These are phyloP conservation scores for Lactuca saligna DNA, from an alignment of 129 eudicot genomes.

Conservation along the genomic window DNA sequence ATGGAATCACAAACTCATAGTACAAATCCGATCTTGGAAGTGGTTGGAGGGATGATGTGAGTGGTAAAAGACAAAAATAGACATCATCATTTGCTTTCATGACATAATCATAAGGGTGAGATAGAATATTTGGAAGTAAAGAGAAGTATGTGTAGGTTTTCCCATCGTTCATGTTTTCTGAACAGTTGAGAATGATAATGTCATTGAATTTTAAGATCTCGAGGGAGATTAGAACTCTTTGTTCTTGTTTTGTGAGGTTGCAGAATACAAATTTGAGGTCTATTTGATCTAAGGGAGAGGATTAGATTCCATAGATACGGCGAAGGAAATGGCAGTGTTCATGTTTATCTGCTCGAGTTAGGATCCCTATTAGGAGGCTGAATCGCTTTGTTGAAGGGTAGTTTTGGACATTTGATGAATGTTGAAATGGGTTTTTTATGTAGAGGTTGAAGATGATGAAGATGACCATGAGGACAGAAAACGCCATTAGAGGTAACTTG, in stretches of 20 bases:
- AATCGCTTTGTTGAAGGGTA: slow-evolving; percentile 32
- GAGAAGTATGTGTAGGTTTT: slow-evolving; percentile 73
- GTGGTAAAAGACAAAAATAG: slow-evolving; percentile 50
- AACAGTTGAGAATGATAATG: slow-evolving; percentile 61
- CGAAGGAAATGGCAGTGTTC: slow-evolving; percentile 82
- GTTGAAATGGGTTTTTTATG: slow-evolving; percentile 26
- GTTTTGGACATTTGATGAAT: slow-evolving; percentile 32
- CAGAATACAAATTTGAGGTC: slow-evolving; percentile 70
- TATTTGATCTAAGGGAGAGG: slow-evolving; percentile 48
- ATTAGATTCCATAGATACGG: slow-evolving; percentile 62
- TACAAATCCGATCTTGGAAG: slow-evolving; percentile 61
- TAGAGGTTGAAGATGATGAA: slow-evolving; percentile 52
- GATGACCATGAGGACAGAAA: slow-evolving; percentile 37
- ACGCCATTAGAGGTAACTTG: slow-evolving; percentile 38
- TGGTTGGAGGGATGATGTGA: slow-evolving; percentile 50
- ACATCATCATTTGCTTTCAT: slow-evolving; percentile 88
- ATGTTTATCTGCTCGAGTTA: slow-evolving; percentile 51
- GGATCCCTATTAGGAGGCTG: slow-evolving; percentile 67
- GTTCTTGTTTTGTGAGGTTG: slow-evolving; percentile 74
- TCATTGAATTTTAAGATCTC: slow-evolving; percentile 68
- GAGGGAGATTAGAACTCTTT: slow-evolving; percentile 43
- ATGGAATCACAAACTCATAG: slow-evolving; percentile 73
- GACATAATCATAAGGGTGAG: slow-evolving; percentile 54
- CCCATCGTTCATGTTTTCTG: slow-evolving; percentile 76
- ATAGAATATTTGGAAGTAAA: slow-evolving; percentile 57